Evolutionary conservation across 1,284 basidiomycete species (phyloP).

Genomic region (Cutaneotrichosporon mucoides): DNA sequence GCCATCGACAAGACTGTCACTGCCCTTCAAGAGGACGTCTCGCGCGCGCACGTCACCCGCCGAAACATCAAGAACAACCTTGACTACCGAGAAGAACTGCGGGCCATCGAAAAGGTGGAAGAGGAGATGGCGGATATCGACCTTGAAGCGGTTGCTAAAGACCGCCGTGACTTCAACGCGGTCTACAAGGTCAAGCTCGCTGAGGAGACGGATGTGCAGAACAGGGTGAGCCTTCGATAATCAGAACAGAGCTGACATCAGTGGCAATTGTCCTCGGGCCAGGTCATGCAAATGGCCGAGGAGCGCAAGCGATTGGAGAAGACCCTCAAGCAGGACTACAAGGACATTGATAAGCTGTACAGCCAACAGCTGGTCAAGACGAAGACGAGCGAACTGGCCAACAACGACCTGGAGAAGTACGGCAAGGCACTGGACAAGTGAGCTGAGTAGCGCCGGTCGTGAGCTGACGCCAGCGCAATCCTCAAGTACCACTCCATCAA

Average conservation of each 20-base stretch:
- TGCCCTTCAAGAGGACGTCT: conserved; percentile 52
- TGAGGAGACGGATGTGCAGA: conserved; percentile 51
- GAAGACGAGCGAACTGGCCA: conserved; percentile 95
- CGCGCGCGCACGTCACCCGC: conserved; percentile 60
- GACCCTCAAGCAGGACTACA: conserved; percentile 77
- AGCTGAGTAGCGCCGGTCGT: conserved; percentile 34
- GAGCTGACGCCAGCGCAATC: conserved; percentile 66
- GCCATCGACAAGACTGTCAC: conserved; percentile 59
- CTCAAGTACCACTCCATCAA: conserved; percentile 98
- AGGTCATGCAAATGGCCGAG: conserved; percentile 69
- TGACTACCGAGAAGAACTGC: conserved; percentile 65
- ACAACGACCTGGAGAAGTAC: conserved; percentile 93
- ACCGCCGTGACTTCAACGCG: conserved; percentile 75
- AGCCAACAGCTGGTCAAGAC: conserved; percentile 89
- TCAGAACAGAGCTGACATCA: conserved; percentile 37
- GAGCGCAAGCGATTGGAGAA: conserved; percentile 64
- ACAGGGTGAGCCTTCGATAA: conserved; percentile 55
- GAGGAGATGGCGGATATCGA: conserved; percentile 70
- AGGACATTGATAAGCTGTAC: conserved; percentile 78
- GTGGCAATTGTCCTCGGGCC: conserved; percentile 77
- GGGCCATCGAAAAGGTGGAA: conserved; percentile 65
- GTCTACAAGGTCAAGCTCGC: conserved; percentile 68
- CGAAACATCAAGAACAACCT: conserved; percentile 83
- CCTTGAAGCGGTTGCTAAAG: conserved; percentile 74
- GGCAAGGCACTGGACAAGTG: conserved; percentile 92